A percentile compares a stretch with the other conserved stretches of the same genome.
Conservation (phyloP, 441 rosid genomes). For the Adansonia gregorii region DNA sequence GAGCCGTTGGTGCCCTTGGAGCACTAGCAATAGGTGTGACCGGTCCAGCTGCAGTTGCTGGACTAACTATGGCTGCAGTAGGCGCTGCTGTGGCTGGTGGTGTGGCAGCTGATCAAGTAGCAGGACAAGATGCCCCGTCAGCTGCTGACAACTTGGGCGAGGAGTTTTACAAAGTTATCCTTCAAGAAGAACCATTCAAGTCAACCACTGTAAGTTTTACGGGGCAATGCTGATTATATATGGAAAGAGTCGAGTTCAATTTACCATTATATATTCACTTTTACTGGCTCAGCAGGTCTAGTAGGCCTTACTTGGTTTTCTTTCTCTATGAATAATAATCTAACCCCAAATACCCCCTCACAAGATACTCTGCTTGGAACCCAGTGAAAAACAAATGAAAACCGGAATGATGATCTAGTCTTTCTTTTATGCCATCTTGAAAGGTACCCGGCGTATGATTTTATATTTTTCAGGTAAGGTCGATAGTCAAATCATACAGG, state of each 20-base stretch:
- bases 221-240: background rate
- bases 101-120: conserved; percentile 60
- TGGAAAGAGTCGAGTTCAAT: background rate
- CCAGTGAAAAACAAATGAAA: background rate
- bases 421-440: conserved; percentile 18
- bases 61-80: conserved; percentile 68
- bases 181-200: conserved; percentile 89
- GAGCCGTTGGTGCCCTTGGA: conserved; percentile 70
- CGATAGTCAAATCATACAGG: conserved; percentile 71
- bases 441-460: background rate
- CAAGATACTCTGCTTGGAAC: background rate
- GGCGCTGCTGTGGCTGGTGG: conserved; percentile 85
- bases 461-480: conserved; percentile 56
- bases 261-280: conserved; percentile 17
- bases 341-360: background rate
- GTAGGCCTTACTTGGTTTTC: conserved; percentile 14
- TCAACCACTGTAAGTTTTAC: conserved; percentile 65
- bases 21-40: conserved; percentile 66
- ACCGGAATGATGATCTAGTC: conserved; percentile 10
- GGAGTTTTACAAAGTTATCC: conserved; percentile 75
- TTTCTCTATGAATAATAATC: conserved; percentile 2
- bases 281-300: background rate
- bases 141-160: conserved; percentile 71
- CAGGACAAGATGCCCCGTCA: conserved; percentile 65
- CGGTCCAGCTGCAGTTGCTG: conserved; percentile 70